Conservation (phyloP, 2,329 filamentous ascomycete genomes). For the Diplodia scrobiculata region DNA sequence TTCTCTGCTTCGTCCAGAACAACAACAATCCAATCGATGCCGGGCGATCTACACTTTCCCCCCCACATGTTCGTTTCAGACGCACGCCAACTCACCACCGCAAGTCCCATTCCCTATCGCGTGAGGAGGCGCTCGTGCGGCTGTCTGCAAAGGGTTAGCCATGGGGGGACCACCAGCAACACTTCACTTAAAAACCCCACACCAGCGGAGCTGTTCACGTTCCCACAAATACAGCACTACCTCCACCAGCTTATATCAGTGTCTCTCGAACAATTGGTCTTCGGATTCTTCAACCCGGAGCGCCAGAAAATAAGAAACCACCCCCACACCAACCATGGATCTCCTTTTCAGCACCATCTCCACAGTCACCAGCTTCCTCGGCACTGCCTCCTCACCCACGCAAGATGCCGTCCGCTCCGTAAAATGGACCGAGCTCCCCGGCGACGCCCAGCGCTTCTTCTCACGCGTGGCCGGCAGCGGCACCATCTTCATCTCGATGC, state of each 20-base stretch:
- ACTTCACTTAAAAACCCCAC: neutral
- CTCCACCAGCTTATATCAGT: too few species aligned
- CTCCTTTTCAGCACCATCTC: constrained; percentile 14
- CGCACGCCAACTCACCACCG: constrained; percentile 17
- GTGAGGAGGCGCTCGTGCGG: constrained; percentile 5
- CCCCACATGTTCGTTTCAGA: constrained; percentile 16
- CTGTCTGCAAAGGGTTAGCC: neutral
- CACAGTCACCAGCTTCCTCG: constrained; percentile 7
- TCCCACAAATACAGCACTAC: too few species aligned
- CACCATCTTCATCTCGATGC: constrained; percentile 14
- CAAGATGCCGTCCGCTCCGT: neutral
- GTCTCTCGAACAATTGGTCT: too few species aligned
- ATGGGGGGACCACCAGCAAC: neutral
- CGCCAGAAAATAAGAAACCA: too few species aligned
- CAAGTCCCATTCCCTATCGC: constrained; percentile 2
- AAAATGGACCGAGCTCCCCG: neutral
- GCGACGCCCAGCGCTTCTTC: constrained; percentile 18
- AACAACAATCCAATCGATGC: constrained; percentile 6
- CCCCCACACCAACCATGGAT: neutral
- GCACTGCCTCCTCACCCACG: neutral
- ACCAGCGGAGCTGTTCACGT: neutral
- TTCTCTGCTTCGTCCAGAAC: neutral
- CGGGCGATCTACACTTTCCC: neutral
- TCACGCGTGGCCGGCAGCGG: neutral
- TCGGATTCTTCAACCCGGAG: too few species aligned